phyloP scores from a whole-genome alignment of 2,329 filamentous ascomycete species.

The Colletotrichum cuscutae region DNA sequence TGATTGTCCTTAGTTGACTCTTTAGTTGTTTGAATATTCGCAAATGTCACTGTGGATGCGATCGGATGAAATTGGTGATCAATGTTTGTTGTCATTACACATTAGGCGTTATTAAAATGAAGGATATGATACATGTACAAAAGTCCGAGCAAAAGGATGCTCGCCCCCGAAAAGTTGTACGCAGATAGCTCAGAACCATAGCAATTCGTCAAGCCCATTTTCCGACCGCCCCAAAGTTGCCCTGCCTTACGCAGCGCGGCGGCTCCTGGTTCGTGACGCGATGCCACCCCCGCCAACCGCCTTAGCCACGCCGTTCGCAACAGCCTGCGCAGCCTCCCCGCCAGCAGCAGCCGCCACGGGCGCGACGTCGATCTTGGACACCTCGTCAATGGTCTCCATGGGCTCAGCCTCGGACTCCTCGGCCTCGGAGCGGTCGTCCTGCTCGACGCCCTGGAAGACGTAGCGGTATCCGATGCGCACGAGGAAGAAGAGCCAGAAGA shows the following conservation, averaged over 20 bases:
- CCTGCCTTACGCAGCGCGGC: constrained; percentile 12
- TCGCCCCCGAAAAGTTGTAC: neutral
- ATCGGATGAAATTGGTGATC: neutral
- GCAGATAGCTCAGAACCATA: neutral
- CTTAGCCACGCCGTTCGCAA: constrained; percentile 24
- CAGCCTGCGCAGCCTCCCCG: constrained; percentile 4
- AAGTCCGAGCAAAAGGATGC: neutral
- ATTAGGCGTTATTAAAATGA: constrained; percentile 10
- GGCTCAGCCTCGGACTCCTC: constrained; percentile 60
- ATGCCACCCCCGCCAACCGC: neutral
- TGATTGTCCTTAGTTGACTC: neutral
- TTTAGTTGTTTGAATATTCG: too few relatives aligned
- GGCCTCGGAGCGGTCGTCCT: constrained; percentile 67
- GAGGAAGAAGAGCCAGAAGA: constrained; percentile 71
- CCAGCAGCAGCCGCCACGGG: neutral
- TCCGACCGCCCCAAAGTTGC: too few relatives aligned
- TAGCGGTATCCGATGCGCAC: constrained; percentile 65
- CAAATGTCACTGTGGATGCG: neutral
- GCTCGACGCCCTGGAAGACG: constrained; percentile 57
- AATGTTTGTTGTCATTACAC: constrained; percentile 8
- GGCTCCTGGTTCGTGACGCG: constrained; percentile 14
- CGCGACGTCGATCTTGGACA: constrained; percentile 20
- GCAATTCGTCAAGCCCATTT: too few relatives aligned
- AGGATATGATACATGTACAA: constrained; percentile 7
- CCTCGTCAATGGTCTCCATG: constrained; percentile 30